Conservation (phyloP, 371 early-diverging fungal genomes). For the Syncephalastrum racemosum region DNA sequence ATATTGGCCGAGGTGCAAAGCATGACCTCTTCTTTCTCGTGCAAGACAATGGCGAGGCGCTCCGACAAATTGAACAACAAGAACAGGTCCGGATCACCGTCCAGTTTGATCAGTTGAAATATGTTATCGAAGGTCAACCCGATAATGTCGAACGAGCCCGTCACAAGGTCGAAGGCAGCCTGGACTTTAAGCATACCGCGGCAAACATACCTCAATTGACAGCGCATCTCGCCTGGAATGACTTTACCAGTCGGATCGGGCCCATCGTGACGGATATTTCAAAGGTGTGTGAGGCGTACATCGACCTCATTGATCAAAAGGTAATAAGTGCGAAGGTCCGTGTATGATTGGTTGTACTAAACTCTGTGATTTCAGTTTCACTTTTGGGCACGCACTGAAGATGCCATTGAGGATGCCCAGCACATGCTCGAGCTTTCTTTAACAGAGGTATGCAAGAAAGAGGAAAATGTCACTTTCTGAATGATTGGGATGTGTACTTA, state of each 20-base stretch:
- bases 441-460: constrained; percentile 15
- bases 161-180: background rate
- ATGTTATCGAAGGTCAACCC: constrained; percentile 25
- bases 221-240: background rate
- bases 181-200: too few relatives aligned
- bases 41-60: constrained; percentile 30
- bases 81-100: constrained; percentile 30
- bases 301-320: background rate
- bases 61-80: constrained; percentile 26
- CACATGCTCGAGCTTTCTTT: constrained; percentile 20
- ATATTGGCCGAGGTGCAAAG: constrained; percentile 15
- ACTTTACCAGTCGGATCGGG: background rate
- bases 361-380: constrained; percentile 18
- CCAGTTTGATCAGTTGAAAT: constrained; percentile 17
- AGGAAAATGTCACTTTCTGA: background rate
- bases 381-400: constrained; percentile 20
- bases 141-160: constrained; percentile 20
- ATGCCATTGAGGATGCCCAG: constrained; percentile 26
- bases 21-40: constrained; percentile 39
- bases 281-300: background rate
- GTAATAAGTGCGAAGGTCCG: too few relatives aligned
- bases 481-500: background rate
- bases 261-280: constrained; percentile 18
- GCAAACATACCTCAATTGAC: constrained; percentile 6
- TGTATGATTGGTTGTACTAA: too few relatives aligned